These are phyloP conservation scores for Drechslerella coelobrocha DNA, from an alignment of 2,329 filamentous ascomycete species.

Conservation along the genomic window DNA sequence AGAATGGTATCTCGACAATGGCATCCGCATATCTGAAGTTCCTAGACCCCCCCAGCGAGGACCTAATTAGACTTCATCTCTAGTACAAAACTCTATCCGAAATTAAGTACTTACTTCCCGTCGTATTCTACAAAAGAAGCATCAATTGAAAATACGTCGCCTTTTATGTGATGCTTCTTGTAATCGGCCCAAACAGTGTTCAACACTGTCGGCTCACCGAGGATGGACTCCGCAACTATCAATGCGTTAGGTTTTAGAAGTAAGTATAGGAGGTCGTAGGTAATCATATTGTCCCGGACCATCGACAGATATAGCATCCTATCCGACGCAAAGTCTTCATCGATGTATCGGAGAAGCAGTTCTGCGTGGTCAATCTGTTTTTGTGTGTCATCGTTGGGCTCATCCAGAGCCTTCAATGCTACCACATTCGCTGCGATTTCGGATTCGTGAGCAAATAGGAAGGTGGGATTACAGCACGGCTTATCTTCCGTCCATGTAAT, in stretches of 20 bases:
- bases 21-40: background rate
- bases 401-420: slow-evolving; percentile 65
- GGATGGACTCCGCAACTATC: slow-evolving; percentile 57
- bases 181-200: background rate
- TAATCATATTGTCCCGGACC: slow-evolving; percentile 81
- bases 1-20: slow-evolving; percentile 58
- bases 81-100: too few species aligned
- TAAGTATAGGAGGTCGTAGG: slow-evolving; percentile 87
- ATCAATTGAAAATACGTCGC: background rate
- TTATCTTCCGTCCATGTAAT: slow-evolving; percentile 81
- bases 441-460: slow-evolving; percentile 55
- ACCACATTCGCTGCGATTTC: slow-evolving; percentile 67
- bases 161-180: background rate
- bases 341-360: slow-evolving; percentile 76
- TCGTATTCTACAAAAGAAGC: slow-evolving; percentile 9
- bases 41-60: background rate
- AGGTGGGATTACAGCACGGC: slow-evolving; percentile 74
- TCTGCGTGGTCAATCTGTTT: slow-evolving; percentile 72
- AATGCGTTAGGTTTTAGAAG: slow-evolving; percentile 87
- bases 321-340: slow-evolving; percentile 77
- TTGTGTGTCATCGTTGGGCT: slow-evolving; percentile 66
- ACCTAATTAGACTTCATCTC: too few species aligned
- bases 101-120: slow-evolving; percentile 13
- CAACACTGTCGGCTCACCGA: slow-evolving; percentile 4
- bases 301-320: slow-evolving; percentile 83